Conservation (phyloP, 2,329 filamentous ascomycete genomes). For the Grosmannia serpens region DNA sequence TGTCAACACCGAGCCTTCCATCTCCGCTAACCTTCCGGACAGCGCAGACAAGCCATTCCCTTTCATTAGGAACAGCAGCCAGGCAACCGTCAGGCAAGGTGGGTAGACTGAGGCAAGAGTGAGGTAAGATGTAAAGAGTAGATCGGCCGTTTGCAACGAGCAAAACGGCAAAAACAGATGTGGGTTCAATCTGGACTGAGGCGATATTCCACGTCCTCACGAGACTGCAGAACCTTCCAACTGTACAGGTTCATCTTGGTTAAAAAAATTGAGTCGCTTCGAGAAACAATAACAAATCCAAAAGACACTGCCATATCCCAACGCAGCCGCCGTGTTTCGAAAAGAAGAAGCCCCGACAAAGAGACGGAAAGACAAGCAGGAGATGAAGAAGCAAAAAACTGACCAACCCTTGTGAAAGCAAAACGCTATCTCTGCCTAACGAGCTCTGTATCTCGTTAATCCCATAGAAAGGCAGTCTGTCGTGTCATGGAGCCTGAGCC, state of each 20-base stretch:
- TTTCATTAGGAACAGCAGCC: slow-evolving; percentile 7
- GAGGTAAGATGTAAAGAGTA: slow-evolving; percentile 14
- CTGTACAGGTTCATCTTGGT: neutral
- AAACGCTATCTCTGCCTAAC: slow-evolving; percentile 6
- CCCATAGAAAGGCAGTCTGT: slow-evolving; percentile 1
- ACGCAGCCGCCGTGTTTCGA: neutral
- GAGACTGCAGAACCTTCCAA: slow-evolving; percentile 6
- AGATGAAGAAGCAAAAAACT: neutral
- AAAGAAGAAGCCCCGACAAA: neutral
- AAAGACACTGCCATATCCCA: neutral
- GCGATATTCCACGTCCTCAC: slow-evolving; percentile 10
- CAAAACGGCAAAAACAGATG: slow-evolving; percentile 14
- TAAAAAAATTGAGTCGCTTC: slow-evolving; percentile 2
- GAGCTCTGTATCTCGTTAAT: neutral
- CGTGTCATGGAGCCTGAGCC: slow-evolving; percentile 1
- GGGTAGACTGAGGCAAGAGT: slow-evolving; percentile 4
- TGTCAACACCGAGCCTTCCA: neutral
- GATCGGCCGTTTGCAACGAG: slow-evolving; percentile 12
- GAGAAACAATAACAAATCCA: slow-evolving; percentile 3
- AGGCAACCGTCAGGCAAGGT: neutral
- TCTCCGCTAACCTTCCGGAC: neutral
- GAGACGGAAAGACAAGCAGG: neutral
- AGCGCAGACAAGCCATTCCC: neutral
- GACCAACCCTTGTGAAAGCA: neutral
- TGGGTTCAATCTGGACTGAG: slow-evolving; percentile 5